Conservation (phyloP, 495 filamentous ascomycete species). For the Pyrenula massariospora region DNA sequence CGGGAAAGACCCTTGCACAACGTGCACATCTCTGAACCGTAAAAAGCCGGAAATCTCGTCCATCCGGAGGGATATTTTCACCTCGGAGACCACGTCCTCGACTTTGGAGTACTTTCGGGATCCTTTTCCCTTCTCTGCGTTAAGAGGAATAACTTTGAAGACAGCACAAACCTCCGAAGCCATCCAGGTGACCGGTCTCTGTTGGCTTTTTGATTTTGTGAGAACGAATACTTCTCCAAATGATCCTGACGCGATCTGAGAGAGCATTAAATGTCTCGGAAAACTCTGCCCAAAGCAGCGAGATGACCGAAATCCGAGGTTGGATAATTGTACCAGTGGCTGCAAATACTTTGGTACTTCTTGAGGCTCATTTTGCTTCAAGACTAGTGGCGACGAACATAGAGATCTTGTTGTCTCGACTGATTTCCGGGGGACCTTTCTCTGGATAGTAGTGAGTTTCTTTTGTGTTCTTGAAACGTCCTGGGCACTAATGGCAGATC, state of each 20-base stretch:
- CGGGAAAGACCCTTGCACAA: constrained; percentile 60
- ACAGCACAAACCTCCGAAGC: constrained; percentile 30
- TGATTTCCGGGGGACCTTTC: too few relatives aligned
- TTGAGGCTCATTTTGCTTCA: neutral
- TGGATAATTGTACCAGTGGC: neutral
- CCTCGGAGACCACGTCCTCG: constrained; percentile 49
- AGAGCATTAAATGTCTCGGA: constrained; percentile 30
- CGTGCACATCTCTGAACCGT: constrained; percentile 67
- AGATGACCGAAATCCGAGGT: neutral
- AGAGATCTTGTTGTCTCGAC: neutral
- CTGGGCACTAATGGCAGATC: neutral
- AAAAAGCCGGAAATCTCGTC: constrained; percentile 79
- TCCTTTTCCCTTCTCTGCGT: constrained; percentile 28
- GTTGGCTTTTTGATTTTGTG: constrained; percentile 27
- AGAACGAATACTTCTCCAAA: constrained; percentile 39
- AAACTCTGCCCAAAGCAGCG: constrained; percentile 21
- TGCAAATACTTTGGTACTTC: neutral
- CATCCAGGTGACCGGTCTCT: constrained; percentile 26
- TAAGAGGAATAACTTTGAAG: constrained; percentile 39
- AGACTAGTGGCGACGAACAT: neutral
- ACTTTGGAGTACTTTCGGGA: constrained; percentile 37
- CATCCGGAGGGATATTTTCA: constrained; percentile 64
- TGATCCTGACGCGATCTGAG: constrained; percentile 38
- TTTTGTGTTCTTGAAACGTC: too few relatives aligned
- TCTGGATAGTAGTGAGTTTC: too few relatives aligned